phyloP scores from a whole-genome alignment of 306 rosid genomes.

The Lotus japonicus region DNA sequence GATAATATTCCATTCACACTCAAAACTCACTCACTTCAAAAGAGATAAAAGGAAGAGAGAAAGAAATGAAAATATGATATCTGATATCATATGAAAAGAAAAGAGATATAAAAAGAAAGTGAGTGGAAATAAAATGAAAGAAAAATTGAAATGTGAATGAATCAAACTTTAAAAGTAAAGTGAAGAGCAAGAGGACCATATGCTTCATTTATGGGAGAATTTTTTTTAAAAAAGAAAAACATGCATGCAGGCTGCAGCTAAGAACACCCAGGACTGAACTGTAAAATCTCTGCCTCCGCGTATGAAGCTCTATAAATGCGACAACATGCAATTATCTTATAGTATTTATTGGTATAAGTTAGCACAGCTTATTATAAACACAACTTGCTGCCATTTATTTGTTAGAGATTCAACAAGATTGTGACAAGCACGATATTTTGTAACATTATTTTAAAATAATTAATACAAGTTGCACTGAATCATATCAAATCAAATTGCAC shows the following conservation, averaged over 20 bases:
- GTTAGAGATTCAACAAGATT: neutral
- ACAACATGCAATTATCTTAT: conserved; percentile 11
- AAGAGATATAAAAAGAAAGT: too few species aligned
- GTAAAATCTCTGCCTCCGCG: neutral
- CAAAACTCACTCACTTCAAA: too few species aligned
- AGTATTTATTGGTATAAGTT: neutral
- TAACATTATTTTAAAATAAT: neutral
- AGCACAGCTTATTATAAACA: neutral
- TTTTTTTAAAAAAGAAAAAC: neutral
- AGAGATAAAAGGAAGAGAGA: too few species aligned
- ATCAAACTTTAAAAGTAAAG: too few species aligned
- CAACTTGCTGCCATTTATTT: neutral
- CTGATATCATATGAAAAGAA: too few species aligned
- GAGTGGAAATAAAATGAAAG: too few species aligned
- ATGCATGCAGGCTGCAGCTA: neutral
- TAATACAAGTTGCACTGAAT: neutral
- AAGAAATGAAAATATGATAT: too few species aligned
- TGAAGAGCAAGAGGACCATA: neutral
- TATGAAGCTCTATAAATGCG: conserved; percentile 8
- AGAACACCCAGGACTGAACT: neutral
- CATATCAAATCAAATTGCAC: neutral
- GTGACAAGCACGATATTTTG: too few species aligned
- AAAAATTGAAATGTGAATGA: too few species aligned
- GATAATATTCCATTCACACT: too few species aligned
- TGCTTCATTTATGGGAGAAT: neutral